A percentile compares a stretch with the other conserved stretches of the same genome.
Conservation (phyloP, 2,329 filamentous ascomycete genomes). For the Lachnellula suecica region DNA sequence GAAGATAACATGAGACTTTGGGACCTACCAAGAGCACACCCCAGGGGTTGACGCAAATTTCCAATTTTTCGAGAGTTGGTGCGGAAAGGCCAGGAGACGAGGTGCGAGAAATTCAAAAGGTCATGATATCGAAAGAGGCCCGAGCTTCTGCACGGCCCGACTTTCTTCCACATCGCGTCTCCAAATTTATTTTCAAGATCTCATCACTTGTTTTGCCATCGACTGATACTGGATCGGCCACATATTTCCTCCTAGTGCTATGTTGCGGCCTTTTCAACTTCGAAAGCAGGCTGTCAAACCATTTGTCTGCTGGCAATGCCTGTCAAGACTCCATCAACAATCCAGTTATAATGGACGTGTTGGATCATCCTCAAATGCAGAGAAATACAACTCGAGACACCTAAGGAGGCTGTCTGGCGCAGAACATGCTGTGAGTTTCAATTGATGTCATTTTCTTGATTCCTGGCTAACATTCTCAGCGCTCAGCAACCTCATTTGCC, state of each 20-base stretch:
- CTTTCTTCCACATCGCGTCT: slow-evolving; percentile 8
- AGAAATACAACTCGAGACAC: not conserved
- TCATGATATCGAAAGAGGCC: too few species aligned
- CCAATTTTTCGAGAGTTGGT: not conserved
- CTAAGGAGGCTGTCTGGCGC: not conserved
- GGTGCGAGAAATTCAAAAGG: not conserved
- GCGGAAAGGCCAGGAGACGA: not conserved
- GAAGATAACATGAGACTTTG: not conserved
- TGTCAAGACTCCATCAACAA: slow-evolving; percentile 13
- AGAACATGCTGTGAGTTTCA: not conserved
- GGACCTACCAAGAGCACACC: not conserved
- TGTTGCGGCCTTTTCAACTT: slow-evolving; percentile 21
- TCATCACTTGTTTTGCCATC: too few species aligned
- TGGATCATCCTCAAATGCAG: not conserved
- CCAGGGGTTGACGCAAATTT: too few species aligned
- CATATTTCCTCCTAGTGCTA: too few species aligned
- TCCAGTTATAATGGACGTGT: not conserved
- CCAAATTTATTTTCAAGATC: slow-evolving; percentile 5
- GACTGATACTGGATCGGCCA: too few species aligned
- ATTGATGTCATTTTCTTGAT: not conserved
- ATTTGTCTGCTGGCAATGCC: slow-evolving; percentile 29
- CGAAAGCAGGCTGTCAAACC: slow-evolving; percentile 10
- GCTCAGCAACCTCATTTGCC: not conserved
- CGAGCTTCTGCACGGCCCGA: not conserved
- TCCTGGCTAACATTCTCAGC: not conserved